Base-by-base conservation (phyloP, 2,329 filamentous ascomycete genomes). In the Scedosporium boydii region DNA sequence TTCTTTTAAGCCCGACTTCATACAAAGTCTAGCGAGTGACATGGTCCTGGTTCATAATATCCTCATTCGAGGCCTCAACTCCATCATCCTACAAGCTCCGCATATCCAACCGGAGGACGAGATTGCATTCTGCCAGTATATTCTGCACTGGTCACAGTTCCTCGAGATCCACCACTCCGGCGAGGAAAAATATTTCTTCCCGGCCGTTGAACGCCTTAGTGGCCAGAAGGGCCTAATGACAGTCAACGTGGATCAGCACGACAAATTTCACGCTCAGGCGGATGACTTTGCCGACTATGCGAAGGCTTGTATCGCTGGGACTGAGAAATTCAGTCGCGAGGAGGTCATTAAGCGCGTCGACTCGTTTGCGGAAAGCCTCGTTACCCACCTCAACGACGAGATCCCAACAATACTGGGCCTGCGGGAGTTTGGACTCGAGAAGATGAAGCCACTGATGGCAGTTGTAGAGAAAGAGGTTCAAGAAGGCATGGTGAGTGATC, bases 101-200 rank as follows among this genome's bases (percentile, higher is more conserved):
- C 70, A 75, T 61, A 69, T 78, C 7, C 66, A 70, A 4, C 60
- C 67, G 7, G 66, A 72, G 26, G 75, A 78, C 57, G 68, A 71
- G 18, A 56, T 66, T 4, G 66, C 69, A 46, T 75, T 77, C 63
- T 64, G 69, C 12, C 65, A 69, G 29, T 78, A 74, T 63, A 70
- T 71, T 0, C 44, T 66, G 10, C 67, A 68, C 10, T 78, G 77
- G 70, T 62, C 69, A 23, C 65, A 63, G 2, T 65, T 73, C n/a
- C 34, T 79, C 1, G 65, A 74, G 41, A 66, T 72, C 14, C 78
- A 80, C 64, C 77, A 80, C 63, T 61, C 69, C 0, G 61, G 65
- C 0, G 77, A 80, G 63, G 78, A 79, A 60, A 65, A 64, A 2
- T 48, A 64, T 21, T 69, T 77, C 55, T 79, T 80, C 63, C 74